Percentiles rank a stretch among this genome's conserved stretches.
Evolutionary conservation across 2,329 filamentous ascomycete species (phyloP).

Genomic region (Teratosphaeria zuluensis): DNA sequence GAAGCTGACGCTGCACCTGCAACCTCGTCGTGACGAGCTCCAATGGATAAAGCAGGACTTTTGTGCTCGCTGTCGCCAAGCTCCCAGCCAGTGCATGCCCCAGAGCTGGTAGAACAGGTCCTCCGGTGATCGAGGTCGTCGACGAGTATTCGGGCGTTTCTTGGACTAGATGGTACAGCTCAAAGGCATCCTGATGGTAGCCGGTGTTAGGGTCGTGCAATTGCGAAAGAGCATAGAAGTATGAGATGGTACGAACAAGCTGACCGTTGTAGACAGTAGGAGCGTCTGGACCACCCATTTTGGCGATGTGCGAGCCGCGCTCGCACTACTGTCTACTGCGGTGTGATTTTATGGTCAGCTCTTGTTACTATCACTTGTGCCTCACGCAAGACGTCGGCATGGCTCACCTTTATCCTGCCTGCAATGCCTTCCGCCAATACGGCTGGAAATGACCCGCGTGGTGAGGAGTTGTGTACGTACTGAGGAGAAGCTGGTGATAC

Average conservation of each 20-base stretch:
- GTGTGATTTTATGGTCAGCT: background rate
- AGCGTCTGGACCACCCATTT: conserved; percentile 1
- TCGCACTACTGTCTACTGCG: background rate
- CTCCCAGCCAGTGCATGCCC: conserved; percentile 76
- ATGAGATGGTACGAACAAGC: conserved; percentile 12
- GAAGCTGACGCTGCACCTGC: conserved; percentile 61
- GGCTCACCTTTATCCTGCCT: background rate
- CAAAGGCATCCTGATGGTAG: conserved; percentile 18
- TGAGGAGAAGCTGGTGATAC: conserved; percentile 4
- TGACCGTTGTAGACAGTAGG: conserved; percentile 12
- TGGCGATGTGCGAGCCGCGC: background rate
- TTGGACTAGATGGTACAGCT: conserved; percentile 20
- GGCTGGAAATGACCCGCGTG: background rate
- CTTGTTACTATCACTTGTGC: background rate
- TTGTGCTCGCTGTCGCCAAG: conserved; percentile 67
- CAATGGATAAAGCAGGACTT: conserved; percentile 69
- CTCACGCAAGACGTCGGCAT: background rate
- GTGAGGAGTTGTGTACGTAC: conserved; percentile 3
- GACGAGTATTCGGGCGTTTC: conserved; percentile 5
- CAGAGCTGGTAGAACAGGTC: conserved; percentile 56
- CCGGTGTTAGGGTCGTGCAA: conserved; percentile 12
- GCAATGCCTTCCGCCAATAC: background rate
- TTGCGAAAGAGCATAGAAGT: conserved; percentile 8
- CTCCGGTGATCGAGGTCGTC: conserved; percentile 5
- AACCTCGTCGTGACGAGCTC: conserved; percentile 73